Base-by-base conservation (phyloP, 306 rosid genomes). In the Quercus gilva region DNA sequence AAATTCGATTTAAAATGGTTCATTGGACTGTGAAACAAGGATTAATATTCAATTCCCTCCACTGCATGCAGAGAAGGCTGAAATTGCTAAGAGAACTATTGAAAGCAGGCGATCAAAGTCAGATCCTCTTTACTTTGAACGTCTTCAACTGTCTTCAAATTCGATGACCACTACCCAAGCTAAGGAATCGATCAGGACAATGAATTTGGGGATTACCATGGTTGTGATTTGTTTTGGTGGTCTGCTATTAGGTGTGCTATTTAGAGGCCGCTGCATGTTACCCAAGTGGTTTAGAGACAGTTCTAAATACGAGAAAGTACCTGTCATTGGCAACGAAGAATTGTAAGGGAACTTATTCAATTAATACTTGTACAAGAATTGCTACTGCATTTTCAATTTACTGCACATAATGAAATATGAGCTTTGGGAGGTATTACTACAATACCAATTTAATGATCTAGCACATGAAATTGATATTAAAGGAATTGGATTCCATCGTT, bases 151-250 rank as follows among this genome's bases (percentile, higher is more conserved):
- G 35, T 31, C 35, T 31, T 31, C 35, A 31, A 31, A 31, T 31
- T 31, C 35, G 0, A 31, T 91, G 17, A 83, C 81, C 91, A 49
- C 28, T 21, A 74, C 58, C 59, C 94, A 87, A 89, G 97, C 89
- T 33, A 85, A 83, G 75, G 92, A 83, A 25, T 87, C 92, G 74
- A 87, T 92, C 58, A 85, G 92, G 91, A 94, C 94, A 83, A 92
- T 91, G 88, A 94, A 92, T 85, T 79, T 90, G 70, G 99, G 91
- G 85, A 78, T 90, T 80, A 76, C 82, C 59, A 81, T 94, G 95
- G 87, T 91, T 77, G 84, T 92, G 87, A 76, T 90, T 61, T 92
- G 92, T 29, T 76, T 73, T 51, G 82, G 79, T 73, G 89, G 89
- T 74, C 73, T 91, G 78, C 49, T 87, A 56, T 89, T 94, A 57